phyloP scores from a whole-genome alignment of 192 early-diverging fungal genomes.

The Chytriomyces sp. region DNA sequence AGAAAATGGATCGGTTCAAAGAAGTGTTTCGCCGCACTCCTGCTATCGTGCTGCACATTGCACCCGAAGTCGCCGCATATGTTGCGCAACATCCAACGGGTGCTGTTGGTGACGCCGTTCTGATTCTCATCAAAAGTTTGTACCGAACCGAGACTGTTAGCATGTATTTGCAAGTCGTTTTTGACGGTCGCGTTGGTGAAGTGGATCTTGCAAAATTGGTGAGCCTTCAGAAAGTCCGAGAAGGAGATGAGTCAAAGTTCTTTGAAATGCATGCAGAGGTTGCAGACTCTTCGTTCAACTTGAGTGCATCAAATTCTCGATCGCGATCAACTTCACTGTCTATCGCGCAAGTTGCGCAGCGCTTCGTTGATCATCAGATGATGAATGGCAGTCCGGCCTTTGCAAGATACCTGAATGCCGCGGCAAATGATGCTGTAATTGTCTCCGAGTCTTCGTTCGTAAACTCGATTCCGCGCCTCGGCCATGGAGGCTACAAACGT shows the following conservation, averaged over 20 bases:
- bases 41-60: background rate
- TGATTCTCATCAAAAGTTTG: background rate
- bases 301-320: background rate
- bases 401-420: background rate
- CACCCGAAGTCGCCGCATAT: background rate
- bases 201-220: slow-evolving; percentile 1
- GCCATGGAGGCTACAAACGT: no score
- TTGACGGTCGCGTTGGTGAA: background rate
- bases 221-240: background rate
- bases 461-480: no score
- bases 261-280: background rate
- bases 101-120: background rate
- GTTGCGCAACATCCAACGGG: background rate
- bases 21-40: background rate
- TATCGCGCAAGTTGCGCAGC: background rate
- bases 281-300: background rate
- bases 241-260: background rate
- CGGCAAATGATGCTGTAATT: no score
- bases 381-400: background rate
- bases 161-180: background rate
- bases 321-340: background rate
- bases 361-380: background rate
- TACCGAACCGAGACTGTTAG: background rate
- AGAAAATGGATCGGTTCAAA: background rate
- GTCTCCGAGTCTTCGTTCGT: no score